Evolutionary conservation across 176 grass and related monocot genomes (phyloP), one percentile per base, ranked within the genome.

Genomic region (Poa annua): DNA sequence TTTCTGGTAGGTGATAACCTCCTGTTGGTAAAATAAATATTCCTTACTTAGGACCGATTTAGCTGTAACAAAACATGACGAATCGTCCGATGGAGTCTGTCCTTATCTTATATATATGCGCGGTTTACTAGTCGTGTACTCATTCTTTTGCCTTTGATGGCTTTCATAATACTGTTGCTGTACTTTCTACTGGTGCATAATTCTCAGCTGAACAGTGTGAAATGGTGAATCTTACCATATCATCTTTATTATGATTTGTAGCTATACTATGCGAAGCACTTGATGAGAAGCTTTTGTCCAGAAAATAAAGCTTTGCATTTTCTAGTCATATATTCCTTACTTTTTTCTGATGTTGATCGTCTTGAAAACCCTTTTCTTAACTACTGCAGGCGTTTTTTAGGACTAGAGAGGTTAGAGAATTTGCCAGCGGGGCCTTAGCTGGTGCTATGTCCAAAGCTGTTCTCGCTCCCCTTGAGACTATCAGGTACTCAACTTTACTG

Each of bases 381-480:
- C 33, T 34, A 50, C 26, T 78, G 64, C 88, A 90, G 89, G 75
- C 76, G 49, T 91, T 94, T 63, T 78, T 90, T n/a, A 61, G 74
- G 73, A 63, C 61, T 53, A 91, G 92, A 87, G 92, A 87, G 76
- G 63, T 85, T 52, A 89, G 86, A 79, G 94, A 97, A 81, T 89
- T 97, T 79, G 75, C 94, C 10, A 97, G 95, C 52, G 90, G 95
- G 39, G 95, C 92, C 11, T 87, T 97, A 71, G 90, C 95, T 74
- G 95, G 95, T 73, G 92, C 95, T 60, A 97, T 91, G 90, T 85
- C 95, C 57, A 97, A 97, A 88, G 92, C 92, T 73, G 76, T 97
- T 81, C 90, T 97, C 54, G 92, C 92, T 11, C 95, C 95, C 25
- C 82, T 97, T 8, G 95, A 97, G 77, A 97, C 95, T 47, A 65